Conservation (phyloP, 1,284 basidiomycete genomes). For the Sphagnurus paluster region DNA sequence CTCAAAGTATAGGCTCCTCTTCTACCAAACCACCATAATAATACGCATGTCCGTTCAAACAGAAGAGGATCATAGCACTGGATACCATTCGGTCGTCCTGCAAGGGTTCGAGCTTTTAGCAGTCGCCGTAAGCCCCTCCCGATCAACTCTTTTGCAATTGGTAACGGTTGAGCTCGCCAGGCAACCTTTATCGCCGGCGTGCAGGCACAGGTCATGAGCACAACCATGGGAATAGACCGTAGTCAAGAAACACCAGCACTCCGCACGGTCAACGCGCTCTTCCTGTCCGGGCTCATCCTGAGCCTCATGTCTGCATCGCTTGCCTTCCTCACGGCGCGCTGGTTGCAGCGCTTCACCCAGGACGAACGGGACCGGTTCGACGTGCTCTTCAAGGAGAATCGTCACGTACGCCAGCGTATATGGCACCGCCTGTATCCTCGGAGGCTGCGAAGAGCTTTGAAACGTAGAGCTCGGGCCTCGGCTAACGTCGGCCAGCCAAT, state of each 20-base stretch:
- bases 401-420: too few relatives aligned
- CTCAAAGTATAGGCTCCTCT: too few relatives aligned
- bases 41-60: too few relatives aligned
- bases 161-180: not conserved
- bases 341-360: constrained; percentile 14
- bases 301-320: constrained; percentile 12
- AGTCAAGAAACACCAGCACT: constrained; percentile 7
- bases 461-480: too few relatives aligned
- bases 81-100: not conserved
- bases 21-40: too few relatives aligned
- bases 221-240: not conserved
- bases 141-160: not conserved
- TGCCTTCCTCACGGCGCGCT: constrained; percentile 16
- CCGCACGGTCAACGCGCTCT: constrained; percentile 15
- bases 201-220: constrained; percentile 16
- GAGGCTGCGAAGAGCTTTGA: too few relatives aligned
- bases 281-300: constrained; percentile 14
- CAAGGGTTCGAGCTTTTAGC: not conserved
- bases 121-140: not conserved
- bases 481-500: too few relatives aligned
- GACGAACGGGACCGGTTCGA: constrained; percentile 10
- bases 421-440: too few relatives aligned
- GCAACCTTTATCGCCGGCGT: constrained; percentile 14
- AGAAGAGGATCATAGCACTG: not conserved
- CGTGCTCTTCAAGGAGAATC: not conserved